Evolutionary conservation across 164 flowering plant species (phyloP).

Genomic region (Amborella trichopoda): DNA sequence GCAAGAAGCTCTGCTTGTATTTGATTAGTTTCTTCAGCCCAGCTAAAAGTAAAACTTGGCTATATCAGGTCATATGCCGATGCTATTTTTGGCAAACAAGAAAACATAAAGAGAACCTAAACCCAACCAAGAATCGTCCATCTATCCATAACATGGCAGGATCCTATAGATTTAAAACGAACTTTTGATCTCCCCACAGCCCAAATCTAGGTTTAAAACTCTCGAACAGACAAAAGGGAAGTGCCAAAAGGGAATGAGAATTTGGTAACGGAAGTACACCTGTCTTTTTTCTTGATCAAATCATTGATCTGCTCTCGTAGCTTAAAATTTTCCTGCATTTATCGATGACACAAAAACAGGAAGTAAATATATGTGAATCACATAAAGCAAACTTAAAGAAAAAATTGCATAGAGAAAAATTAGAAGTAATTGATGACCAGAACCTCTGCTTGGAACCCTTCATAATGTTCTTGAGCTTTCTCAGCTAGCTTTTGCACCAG

Average conservation of each 20-base stretch:
- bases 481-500: constrained; percentile 52
- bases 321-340: constrained; percentile 56
- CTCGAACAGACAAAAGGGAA: too few species aligned
- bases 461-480: constrained; percentile 45
- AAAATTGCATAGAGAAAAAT: neutral
- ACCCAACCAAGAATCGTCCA: too few species aligned
- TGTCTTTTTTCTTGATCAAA: constrained; percentile 49
- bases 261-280: too few species aligned
- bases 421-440: neutral
- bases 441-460: constrained; percentile 45
- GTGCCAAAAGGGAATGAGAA: too few species aligned
- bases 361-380: neutral
- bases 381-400: neutral
- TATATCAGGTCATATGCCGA: too few species aligned
- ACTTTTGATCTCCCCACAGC: too few species aligned
- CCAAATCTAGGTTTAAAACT: too few species aligned
- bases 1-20: constrained; percentile 34
- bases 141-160: too few species aligned
- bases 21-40: constrained; percentile 29
- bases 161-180: too few species aligned
- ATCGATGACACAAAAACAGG: neutral
- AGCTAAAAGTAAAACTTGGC: too few species aligned
- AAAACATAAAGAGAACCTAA: too few species aligned
- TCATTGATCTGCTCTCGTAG: constrained; percentile 36
- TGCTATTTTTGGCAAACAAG: too few species aligned